phyloP scores from a whole-genome alignment of 1,284 basidiomycete genomes.

The Cystobasidium slooffiae region DNA sequence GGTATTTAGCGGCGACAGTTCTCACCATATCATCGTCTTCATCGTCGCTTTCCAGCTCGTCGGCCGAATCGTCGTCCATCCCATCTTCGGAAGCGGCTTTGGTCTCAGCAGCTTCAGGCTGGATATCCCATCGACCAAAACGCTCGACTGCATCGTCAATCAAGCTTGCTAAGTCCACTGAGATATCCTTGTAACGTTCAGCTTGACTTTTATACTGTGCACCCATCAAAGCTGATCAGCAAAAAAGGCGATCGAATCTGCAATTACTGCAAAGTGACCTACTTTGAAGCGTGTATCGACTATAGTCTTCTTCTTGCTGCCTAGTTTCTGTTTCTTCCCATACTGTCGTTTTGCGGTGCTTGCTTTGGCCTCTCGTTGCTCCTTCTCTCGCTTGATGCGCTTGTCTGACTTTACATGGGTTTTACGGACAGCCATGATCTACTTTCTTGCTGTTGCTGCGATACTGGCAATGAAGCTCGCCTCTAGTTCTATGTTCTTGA shows the following conservation, averaged over 20 bases:
- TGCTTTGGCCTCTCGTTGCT: slow-evolving; percentile 17
- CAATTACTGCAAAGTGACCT: not conserved
- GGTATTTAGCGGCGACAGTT: not conserved
- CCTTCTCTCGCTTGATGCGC: slow-evolving; percentile 34
- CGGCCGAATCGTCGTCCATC: slow-evolving; percentile 30
- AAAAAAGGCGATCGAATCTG: not conserved
- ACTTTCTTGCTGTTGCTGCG: not conserved
- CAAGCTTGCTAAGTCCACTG: slow-evolving; percentile 35
- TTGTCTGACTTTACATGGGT: slow-evolving; percentile 44
- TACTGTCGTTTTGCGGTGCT: slow-evolving; percentile 7
- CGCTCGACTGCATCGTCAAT: slow-evolving; percentile 43
- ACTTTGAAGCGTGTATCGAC: slow-evolving; percentile 42
- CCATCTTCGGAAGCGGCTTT: not conserved
- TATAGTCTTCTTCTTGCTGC: slow-evolving; percentile 23
- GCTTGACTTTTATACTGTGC: slow-evolving; percentile 38
- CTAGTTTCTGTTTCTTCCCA: slow-evolving; percentile 16
- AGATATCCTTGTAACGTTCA: slow-evolving; percentile 41
- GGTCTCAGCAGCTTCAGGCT: slow-evolving; percentile 2
- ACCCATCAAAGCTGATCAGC: slow-evolving; percentile 7
- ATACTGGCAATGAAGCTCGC: no score
- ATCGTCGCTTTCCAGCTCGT: slow-evolving; percentile 17
- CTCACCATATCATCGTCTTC: slow-evolving; percentile 39
- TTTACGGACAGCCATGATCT: slow-evolving; percentile 36
- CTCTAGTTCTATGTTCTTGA: no score
- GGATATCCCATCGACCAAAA: slow-evolving; percentile 31